Conservation (phyloP, 192 early-diverging fungal species). For the Umbelopsis sp. region DNA sequence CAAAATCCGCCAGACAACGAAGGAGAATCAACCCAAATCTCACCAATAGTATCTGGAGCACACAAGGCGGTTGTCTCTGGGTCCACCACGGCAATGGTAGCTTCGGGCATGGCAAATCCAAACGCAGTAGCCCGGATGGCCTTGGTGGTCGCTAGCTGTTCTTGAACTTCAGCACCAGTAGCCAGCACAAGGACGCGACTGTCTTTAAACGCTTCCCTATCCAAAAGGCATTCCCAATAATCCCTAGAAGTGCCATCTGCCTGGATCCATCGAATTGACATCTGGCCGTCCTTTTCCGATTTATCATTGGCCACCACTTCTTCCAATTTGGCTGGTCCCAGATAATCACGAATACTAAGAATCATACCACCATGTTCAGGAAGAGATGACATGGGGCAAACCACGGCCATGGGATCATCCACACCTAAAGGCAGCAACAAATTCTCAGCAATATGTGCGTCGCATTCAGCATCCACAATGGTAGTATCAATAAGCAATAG, state of each 20-base stretch:
- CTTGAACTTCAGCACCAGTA: slow-evolving; percentile 38
- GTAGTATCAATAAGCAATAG: slow-evolving; percentile 69
- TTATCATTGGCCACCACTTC: slow-evolving; percentile 25
- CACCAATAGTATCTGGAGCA: slow-evolving; percentile 74
- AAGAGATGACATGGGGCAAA: slow-evolving; percentile 68
- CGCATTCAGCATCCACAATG: slow-evolving; percentile 60
- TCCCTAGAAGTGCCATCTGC: slow-evolving; percentile 36
- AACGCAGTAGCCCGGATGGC: slow-evolving; percentile 43
- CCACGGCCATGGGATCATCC: slow-evolving; percentile 48
- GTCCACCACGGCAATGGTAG: slow-evolving; percentile 79
- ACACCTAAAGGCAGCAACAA: slow-evolving; percentile 49
- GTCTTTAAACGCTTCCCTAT: slow-evolving; percentile 61
- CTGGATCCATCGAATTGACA: slow-evolving; percentile 21
- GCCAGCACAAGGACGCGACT: slow-evolving; percentile 65
- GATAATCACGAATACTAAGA: slow-evolving; percentile 68
- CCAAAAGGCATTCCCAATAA: slow-evolving; percentile 69
- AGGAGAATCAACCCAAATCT: slow-evolving; percentile 84
- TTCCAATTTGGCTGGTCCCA: slow-evolving; percentile 46
- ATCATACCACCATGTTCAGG: slow-evolving; percentile 80
- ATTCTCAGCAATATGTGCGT: slow-evolving; percentile 50
- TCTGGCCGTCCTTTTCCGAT: slow-evolving; percentile 8
- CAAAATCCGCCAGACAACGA: slow-evolving; percentile 77
- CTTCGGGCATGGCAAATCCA: slow-evolving; percentile 65
- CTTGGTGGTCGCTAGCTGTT: slow-evolving; percentile 32
- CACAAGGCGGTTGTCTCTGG: slow-evolving; percentile 79